Base-by-base conservation (phyloP, 2,329 filamentous ascomycete genomes). In the Dactylonectria estremocensis region DNA sequence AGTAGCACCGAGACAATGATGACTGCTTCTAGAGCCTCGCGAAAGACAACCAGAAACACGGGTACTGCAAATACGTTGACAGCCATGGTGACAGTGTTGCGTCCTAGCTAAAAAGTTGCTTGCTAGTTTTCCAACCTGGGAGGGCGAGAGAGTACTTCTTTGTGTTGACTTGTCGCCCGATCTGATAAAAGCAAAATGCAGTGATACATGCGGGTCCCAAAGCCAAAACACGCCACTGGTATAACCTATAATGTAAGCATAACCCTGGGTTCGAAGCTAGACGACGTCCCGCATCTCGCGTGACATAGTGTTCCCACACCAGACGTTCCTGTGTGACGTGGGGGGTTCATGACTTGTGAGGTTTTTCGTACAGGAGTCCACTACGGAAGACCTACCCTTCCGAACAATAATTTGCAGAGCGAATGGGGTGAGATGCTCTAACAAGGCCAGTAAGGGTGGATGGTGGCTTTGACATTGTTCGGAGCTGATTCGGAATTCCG, bases 31-130 rank as follows among this genome's bases (percentile, higher is more conserved):
- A 97, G 84, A 48, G 90, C 90, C 83, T 97, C 95, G 77, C 95
- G 91, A 79, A 97, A 96, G 82, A 93, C 91, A 79, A 97, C 93
- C 83, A 97, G 95, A 84, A 97, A 97, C 61, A 97, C 89, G 71
- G 92, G 92, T 20, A 94, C 90, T 69, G 92, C 88, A 80, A 95
- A 95, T 64, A 95, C 90, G 78, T 92, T 88, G 68, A 87, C 86
- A 79, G 91, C 90, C 83, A 88, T 91, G 71, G 57, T 79, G 72
- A 24, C 14, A 37, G 56, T 24, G 13, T 11, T 14, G 59, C 35
- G 22, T 20, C 2, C 45, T 53, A 11, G 3, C 31, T 43, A 50
- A n/a, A 43, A n/a, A 43, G 3, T 16, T 43, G 40, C 1, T 18
- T 43, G 40, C 5, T 8, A 2, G 4, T 28, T 43, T 18, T 43